Conservation (phyloP, 495 filamentous ascomycete species). For the Daldinia decipiens region DNA sequence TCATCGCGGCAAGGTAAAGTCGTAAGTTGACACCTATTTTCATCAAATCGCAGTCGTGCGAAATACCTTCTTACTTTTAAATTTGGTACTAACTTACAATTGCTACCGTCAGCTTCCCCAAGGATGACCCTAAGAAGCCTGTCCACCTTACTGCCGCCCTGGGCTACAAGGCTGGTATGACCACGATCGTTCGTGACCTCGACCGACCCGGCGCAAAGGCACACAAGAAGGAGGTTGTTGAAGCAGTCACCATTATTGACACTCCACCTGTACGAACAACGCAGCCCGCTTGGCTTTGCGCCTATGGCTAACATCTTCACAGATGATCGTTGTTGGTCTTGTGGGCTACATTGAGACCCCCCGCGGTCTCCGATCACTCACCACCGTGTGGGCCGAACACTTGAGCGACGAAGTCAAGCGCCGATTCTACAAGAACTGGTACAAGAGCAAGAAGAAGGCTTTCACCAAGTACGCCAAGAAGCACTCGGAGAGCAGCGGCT, state of each 20-base stretch:
- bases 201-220: constrained; percentile 99
- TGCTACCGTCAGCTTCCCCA: constrained; percentile 77
- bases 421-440: constrained; percentile 99
- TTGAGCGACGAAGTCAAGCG: constrained; percentile 97
- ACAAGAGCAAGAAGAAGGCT: constrained; percentile 99
- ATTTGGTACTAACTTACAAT: constrained; percentile 29
- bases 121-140: constrained; percentile 99
- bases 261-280: constrained; percentile 94
- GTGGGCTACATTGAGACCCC: constrained; percentile 99
- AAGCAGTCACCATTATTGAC: constrained; percentile 99
- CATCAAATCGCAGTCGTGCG: neutral
- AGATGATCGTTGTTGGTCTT: constrained; percentile 99
- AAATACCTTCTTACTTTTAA: constrained; percentile 1
- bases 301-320: constrained; percentile 69
- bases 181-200: constrained; percentile 99
- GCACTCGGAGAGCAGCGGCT: constrained; percentile 90
- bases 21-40: constrained; percentile 64
- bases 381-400: constrained; percentile 99
- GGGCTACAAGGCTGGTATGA: constrained; percentile 99
- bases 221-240: constrained; percentile 99
- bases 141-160: constrained; percentile 98
- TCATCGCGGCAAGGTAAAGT: constrained; percentile 98
- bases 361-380: constrained; percentile 98
- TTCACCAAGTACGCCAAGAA: constrained; percentile 99
- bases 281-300: constrained; percentile 70